These are phyloP conservation scores for Boehmeria nivea DNA, from an alignment of 306 rosid genomes.

Conservation along the genomic window DNA sequence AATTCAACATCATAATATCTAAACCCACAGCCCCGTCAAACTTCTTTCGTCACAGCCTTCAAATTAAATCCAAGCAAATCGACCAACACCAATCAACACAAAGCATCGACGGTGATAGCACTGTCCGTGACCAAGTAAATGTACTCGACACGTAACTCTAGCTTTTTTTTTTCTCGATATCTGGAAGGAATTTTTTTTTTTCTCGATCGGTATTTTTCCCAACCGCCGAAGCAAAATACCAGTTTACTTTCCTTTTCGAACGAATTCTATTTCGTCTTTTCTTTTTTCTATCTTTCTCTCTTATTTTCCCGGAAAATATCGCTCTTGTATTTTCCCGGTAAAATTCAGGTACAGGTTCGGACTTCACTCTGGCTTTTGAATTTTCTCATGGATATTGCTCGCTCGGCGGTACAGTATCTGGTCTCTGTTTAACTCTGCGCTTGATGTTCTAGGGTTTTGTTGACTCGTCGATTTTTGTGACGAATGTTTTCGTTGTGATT, in stretches of 20 bases:
- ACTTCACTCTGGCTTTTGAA: constrained; percentile 11
- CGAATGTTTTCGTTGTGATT: constrained; percentile 3
- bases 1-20: neutral
- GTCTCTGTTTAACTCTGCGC: neutral
- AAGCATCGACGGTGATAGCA: neutral
- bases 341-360: constrained; percentile 37
- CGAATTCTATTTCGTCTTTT: constrained; percentile 7
- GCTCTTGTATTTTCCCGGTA: constrained; percentile 21
- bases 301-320: constrained; percentile 40
- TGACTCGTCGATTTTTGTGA: neutral
- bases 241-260: constrained; percentile 6
- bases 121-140: neutral
- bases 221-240: constrained; percentile 38
- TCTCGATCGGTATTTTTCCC: constrained; percentile 17
- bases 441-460: constrained; percentile 24
- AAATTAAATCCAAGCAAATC: neutral
- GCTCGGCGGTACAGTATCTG: too few species aligned
- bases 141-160: neutral
- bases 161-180: neutral
- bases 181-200: neutral
- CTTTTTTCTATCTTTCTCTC: constrained; percentile 20
- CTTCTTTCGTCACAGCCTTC: neutral
- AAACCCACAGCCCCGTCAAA: neutral
- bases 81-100: too few species aligned
- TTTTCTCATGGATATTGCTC: too few species aligned